Conservation (phyloP, 129 eudicot genomes). For the Pittosporum tobira region DNA sequence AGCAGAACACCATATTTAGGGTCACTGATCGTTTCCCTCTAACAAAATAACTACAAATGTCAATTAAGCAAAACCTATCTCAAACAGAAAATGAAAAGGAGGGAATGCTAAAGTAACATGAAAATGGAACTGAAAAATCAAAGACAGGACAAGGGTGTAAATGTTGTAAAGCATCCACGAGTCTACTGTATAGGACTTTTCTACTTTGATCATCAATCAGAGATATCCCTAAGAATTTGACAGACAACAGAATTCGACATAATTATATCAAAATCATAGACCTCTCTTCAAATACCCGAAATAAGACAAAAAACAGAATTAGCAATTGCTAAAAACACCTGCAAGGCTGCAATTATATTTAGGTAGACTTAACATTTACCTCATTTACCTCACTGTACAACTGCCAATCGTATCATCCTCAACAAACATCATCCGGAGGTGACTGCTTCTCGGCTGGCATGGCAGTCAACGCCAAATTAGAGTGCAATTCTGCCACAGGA, state of each 20-base stretch:
- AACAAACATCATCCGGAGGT: slow-evolving; percentile 22
- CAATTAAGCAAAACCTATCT: too few species aligned
- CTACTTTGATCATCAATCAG: neutral
- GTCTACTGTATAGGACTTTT: neutral
- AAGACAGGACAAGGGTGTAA: too few species aligned
- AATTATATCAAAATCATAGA: slow-evolving; percentile 15
- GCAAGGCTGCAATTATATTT: slow-evolving; percentile 22
- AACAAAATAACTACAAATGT: too few species aligned
- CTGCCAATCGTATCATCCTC: slow-evolving; percentile 25
- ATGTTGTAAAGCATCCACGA: too few species aligned
- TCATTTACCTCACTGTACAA: slow-evolving; percentile 81
- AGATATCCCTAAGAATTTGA: neutral
- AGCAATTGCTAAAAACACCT: slow-evolving; percentile 35
- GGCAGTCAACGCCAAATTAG: slow-evolving; percentile 27
- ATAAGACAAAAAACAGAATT: slow-evolving; percentile 23
- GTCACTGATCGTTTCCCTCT: too few species aligned
- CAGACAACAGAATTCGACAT: slow-evolving; percentile 11
- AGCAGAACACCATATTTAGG: too few species aligned
- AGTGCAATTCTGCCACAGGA: slow-evolving; percentile 32
- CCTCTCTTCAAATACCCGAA: slow-evolving; percentile 29
- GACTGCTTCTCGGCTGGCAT: slow-evolving; percentile 21
- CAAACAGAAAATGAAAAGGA: too few species aligned
- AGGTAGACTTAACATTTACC: slow-evolving; percentile 33
- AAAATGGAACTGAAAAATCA: too few species aligned
- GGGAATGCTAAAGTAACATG: too few species aligned